phyloP scores from a whole-genome alignment of 371 early-diverging fungal genomes.

The Actinomortierella ambigua region DNA sequence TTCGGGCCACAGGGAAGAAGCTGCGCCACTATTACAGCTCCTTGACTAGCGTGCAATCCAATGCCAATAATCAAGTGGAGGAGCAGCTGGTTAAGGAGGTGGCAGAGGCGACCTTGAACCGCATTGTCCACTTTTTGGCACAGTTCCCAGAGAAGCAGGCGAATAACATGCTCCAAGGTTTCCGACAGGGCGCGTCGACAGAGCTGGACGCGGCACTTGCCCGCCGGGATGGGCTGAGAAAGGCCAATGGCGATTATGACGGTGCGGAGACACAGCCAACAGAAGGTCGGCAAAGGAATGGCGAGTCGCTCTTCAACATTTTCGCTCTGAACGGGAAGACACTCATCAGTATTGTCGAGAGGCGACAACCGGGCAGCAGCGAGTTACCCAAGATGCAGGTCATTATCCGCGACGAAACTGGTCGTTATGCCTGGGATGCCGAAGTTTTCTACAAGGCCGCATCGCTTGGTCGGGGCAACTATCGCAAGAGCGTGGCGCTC shows the following conservation, averaged over 20 bases:
- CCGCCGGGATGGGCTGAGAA: no score
- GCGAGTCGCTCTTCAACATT: slow-evolving; percentile 14
- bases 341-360: slow-evolving; percentile 20
- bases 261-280: no score
- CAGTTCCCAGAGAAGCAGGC: no score
- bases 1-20: slow-evolving; percentile 24
- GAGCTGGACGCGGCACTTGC: no score
- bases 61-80: slow-evolving; percentile 18
- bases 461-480: slow-evolving; percentile 12
- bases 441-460: slow-evolving; percentile 61
- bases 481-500: no score
- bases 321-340: slow-evolving; percentile 49
- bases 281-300: no score
- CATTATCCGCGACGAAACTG: slow-evolving; percentile 76
- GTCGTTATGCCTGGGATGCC: slow-evolving; percentile 83
- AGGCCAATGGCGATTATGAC: no score
- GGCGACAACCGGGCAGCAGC: not conserved
- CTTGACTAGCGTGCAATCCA: slow-evolving; percentile 23
- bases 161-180: no score
- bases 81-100: slow-evolving; percentile 34
- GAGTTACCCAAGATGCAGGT: slow-evolving; percentile 52
- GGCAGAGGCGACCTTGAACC: slow-evolving; percentile 35
- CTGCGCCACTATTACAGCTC: slow-evolving; percentile 36
- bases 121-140: slow-evolving; percentile 30
- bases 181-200: no score